A percentile compares a stretch with the other conserved stretches of the same genome.
These are phyloP conservation scores for Podospora tetraspora DNA, from an alignment of 495 filamentous ascomycete species.

Conservation along the genomic window DNA sequence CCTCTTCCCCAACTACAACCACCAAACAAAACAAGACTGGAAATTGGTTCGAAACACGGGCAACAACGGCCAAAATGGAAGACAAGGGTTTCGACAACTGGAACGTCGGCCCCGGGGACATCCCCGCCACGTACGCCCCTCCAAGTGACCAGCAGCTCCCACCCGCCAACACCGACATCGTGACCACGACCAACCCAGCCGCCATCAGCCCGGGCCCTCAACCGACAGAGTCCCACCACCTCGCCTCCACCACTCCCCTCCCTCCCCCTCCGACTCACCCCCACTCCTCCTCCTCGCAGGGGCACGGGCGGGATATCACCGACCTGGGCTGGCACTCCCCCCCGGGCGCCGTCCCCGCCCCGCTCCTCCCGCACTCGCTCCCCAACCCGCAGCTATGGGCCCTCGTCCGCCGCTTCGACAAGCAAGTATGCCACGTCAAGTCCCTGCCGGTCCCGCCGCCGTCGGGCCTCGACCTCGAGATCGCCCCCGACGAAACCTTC, in stretches of 20 bases:
- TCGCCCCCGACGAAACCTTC: slow-evolving; percentile 71
- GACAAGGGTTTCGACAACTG: neutral
- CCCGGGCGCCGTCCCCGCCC: neutral
- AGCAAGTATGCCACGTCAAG: slow-evolving; percentile 84
- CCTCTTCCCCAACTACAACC: neutral
- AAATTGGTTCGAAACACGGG: neutral
- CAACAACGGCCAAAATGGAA: neutral
- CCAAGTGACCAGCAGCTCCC: neutral
- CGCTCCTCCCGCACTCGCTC: neutral
- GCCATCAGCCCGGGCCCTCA: neutral
- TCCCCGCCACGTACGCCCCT: neutral
- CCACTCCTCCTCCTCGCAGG: neutral
- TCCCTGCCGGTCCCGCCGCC: slow-evolving; percentile 44
- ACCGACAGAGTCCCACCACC: neutral
- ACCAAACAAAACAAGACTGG: neutral
- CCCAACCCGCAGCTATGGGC: slow-evolving; percentile 73
- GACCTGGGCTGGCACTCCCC: neutral
- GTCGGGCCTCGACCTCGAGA: slow-evolving; percentile 64
- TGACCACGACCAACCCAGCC: too few species aligned
- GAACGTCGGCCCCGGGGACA: neutral
- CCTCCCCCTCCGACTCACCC: neutral
- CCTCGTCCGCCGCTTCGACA: slow-evolving; percentile 71
- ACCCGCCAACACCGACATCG: neutral
- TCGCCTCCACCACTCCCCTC: neutral
- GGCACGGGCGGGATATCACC: neutral